Evolutionary conservation across 75 land plant species (phyloP).

Genomic region (Sequoia sempervirens): DNA sequence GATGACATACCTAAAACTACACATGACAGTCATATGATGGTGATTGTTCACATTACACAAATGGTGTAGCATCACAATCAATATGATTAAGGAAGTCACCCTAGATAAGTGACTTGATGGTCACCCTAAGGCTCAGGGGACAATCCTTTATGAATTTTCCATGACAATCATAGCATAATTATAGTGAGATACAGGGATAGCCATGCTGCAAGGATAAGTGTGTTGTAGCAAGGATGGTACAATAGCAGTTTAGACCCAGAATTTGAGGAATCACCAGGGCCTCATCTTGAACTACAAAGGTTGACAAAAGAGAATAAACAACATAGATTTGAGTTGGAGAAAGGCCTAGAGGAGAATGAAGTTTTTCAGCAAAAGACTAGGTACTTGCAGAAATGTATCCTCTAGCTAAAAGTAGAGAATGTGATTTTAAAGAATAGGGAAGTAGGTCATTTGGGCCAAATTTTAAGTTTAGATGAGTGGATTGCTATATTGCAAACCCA

Average conservation of each 20-base stretch:
- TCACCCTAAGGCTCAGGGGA: no score
- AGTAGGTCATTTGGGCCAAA: background rate
- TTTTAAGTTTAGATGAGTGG: background rate
- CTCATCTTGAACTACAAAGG: background rate
- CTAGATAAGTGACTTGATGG: no score
- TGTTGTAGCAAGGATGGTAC: no score
- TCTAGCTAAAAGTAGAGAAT: conserved; percentile 4
- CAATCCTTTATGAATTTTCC: no score
- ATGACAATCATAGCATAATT: no score
- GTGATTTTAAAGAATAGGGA: background rate
- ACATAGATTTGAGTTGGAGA: background rate
- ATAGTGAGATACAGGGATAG: no score
- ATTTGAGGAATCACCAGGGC: background rate
- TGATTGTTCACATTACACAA: no score
- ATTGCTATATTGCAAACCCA: background rate
- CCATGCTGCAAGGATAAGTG: no score
- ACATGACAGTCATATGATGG: no score
- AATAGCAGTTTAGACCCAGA: background rate
- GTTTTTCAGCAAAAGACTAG: conserved; percentile 4
- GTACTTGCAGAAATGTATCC: background rate
- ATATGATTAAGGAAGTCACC: no score
- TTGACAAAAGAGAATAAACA: background rate
- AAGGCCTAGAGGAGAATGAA: background rate
- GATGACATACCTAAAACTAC: no score
- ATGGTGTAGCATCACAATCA: no score